These are phyloP conservation scores for Pelargonium citronellum DNA, from an alignment of 441 rosid species.

Conservation along the genomic window DNA sequence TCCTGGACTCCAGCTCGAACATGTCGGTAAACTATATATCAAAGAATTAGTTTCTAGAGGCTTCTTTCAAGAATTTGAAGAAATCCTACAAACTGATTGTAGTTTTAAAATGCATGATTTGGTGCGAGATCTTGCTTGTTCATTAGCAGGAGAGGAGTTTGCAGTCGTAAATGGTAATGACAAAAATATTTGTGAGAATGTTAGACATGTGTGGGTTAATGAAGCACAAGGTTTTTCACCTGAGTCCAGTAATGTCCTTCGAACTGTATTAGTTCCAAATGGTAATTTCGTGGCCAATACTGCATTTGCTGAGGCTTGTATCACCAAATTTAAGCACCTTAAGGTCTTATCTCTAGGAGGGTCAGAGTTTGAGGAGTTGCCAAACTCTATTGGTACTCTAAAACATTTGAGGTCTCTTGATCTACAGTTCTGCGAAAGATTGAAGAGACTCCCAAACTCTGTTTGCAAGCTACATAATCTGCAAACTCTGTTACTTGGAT, in stretches of 20 bases:
- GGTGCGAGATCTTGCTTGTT: neutral
- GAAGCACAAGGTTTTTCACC: no score
- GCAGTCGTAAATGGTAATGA: neutral
- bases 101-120: conserved; percentile 3
- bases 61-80: conserved; percentile 1
- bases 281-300: no score
- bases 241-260: no score
- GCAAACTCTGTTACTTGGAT: neutral
- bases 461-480: neutral
- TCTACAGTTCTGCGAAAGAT: neutral
- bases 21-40: neutral
- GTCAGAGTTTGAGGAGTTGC: neutral
- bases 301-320: neutral
- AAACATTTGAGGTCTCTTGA: neutral
- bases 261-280: no score
- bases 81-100: no score
- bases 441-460: neutral
- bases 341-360: neutral
- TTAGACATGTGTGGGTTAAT: no score
- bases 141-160: neutral
- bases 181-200: no score
- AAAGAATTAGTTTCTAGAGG: neutral
- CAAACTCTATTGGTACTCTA: neutral
- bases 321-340: neutral
- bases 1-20: neutral